These are phyloP conservation scores for Purpureocillium takamizusanense DNA, from an alignment of 2,329 filamentous ascomycete genomes.

Conservation along the genomic window DNA sequence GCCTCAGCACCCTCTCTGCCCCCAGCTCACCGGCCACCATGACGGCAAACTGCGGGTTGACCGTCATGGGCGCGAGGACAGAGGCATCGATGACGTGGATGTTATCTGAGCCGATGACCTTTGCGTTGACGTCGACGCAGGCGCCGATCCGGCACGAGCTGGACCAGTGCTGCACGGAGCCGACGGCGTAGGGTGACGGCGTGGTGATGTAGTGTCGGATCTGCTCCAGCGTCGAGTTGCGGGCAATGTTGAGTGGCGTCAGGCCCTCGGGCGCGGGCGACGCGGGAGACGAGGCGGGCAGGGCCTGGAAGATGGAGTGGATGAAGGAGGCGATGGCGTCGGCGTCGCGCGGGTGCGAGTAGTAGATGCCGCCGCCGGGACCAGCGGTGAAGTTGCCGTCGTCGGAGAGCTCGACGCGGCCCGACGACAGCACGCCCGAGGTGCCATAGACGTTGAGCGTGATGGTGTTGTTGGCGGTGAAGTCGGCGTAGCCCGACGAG, in stretches of 20 bases:
- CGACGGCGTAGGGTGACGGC: slow-evolving; percentile 34
- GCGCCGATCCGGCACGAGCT: slow-evolving; percentile 39
- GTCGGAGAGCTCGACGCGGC: slow-evolving; percentile 30
- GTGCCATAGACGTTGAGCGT: slow-evolving; percentile 50
- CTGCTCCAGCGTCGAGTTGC: slow-evolving; percentile 33
- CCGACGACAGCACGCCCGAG: slow-evolving; percentile 39
- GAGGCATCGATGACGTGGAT: slow-evolving; percentile 42
- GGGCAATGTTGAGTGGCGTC: slow-evolving; percentile 37
- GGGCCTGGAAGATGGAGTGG: slow-evolving; percentile 34
- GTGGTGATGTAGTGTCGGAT: slow-evolving; percentile 42
- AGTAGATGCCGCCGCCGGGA: slow-evolving; percentile 33
- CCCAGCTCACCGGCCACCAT: slow-evolving; percentile 45
- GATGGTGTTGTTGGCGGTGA: slow-evolving; percentile 33
- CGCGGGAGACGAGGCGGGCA: slow-evolving; percentile 17
- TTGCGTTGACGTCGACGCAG: slow-evolving; percentile 38
- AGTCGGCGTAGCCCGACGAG: slow-evolving; percentile 32
- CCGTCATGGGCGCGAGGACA: slow-evolving; percentile 39
- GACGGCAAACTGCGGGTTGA: slow-evolving; percentile 45
- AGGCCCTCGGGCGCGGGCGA: slow-evolving; percentile 25
- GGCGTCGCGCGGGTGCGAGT: slow-evolving; percentile 36
- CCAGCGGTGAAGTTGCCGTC: slow-evolving; percentile 33
- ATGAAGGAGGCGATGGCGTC: slow-evolving; percentile 40
- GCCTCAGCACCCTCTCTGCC: slow-evolving; percentile 32
- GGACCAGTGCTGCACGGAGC: slow-evolving; percentile 44
- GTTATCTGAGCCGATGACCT: slow-evolving; percentile 38